Evolutionary conservation across 495 filamentous ascomycete genomes (phyloP), one percentile per base, ranked within the genome.

Genomic region (Jackrogersella multiformis): DNA sequence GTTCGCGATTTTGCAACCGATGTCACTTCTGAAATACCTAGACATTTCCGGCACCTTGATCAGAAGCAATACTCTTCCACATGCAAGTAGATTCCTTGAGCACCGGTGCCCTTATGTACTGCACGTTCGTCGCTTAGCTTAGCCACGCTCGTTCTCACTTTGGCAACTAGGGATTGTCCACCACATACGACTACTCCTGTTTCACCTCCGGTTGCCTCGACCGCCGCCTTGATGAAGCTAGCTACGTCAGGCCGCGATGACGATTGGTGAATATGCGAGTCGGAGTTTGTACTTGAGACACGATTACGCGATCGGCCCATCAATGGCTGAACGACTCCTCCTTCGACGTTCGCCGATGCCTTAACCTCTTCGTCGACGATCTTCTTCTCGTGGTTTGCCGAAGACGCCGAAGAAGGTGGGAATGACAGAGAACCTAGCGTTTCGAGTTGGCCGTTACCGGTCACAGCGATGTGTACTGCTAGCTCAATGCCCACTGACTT

Each of bases 51-150:
- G 7, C 20, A 32, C 26, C 56, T 26, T 34, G 7, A 53, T 66
- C 70, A 81, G 56, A 82, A 82, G 18, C 69, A 74, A 56, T 82
- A 84, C 62, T 84, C 80, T 75, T 86, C 82, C 2, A 80, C 81
- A 68, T 80, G 76, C 53, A 85, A 61, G 66, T 80, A 77, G 26
- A 86, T 84, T 13, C 93, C 93, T 73, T 95, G 91, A 8, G 93
- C 93, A 1, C 91, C 93, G 0, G 91, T 95, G 7, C 93, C 93
- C 71, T 97, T 97, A 68, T 96, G 92, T 34, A 96, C 90, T 0
- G 91, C 93, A 52, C 94, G 79, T 76, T 97, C 94, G 77, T 97
- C 90, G 63, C 90, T 91, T 45, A 97, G 70, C 13, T 77, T 82
- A 0, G 89, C 90, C 1, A 92, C 89, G 49, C 81, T 87, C 26